Base-by-base conservation (phyloP, 306 rosid genomes). In the Quercus aquifolioides region DNA sequence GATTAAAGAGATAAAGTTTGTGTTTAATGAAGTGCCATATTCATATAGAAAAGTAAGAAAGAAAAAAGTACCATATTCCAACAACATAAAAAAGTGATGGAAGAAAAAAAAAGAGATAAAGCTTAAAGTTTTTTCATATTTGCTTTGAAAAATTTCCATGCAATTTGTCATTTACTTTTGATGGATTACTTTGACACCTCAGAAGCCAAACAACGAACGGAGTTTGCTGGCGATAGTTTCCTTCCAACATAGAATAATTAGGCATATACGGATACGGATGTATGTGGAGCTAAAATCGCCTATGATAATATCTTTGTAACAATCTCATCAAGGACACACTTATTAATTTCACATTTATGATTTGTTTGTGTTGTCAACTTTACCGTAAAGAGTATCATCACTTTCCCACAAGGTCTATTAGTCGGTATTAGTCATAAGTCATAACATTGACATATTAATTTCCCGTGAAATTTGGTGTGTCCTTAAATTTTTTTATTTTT, bases 61-160 rank as follows among this genome's bases (percentile, higher is more conserved):
- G 17, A 13, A 49, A 49, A 49, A 49, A 49, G 54, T 49, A 49
- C 54, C 54, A 49, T 30, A 64, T 18, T 67, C 51, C 11, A 17
- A 18, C 51, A 3, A 1, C 35, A 30, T 63, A 6, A 28, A 63
- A 13, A 63, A 26, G 17, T 4, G 6, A 15, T 13, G 4, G 12
- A 65, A 19, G 35, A 71, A 81, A 64, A 18, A 23, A 64, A 75
- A 64, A 84, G 71, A 12, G 72, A 23, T 38, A 75, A 79, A 71
- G 59, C 64, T 28, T 77, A 4, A 21, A 46, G 18, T 46, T 23
- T 55, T 59, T 8, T 43, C 19, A 62, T 49, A 51, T 46, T 76
- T 49, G 54, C 54, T 80, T 76, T 80, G 25, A 80, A 73, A 85
- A 54, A 80, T 69, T 75, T 77, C 74, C 65, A 75, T 71, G 72